These are phyloP conservation scores for Panaeolus cyanescens DNA, from an alignment of 768 basidiomycete genomes.

Conservation along the genomic window DNA sequence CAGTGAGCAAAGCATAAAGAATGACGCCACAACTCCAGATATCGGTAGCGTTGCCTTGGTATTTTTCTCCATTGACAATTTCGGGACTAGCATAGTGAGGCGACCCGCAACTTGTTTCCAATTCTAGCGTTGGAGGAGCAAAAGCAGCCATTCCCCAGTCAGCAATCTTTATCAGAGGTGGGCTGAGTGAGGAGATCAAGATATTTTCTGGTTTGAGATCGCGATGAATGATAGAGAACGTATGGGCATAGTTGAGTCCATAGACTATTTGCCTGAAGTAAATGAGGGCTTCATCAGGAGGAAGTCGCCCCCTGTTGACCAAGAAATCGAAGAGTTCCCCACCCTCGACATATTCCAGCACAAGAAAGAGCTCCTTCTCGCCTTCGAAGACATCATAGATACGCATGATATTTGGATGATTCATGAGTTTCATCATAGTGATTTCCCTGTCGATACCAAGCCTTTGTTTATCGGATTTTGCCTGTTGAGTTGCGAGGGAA, in stretches of 20 bases:
- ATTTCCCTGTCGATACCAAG: constrained; percentile 93
- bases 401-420: constrained; percentile 94
- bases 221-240: constrained; percentile 96
- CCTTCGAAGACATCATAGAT: constrained; percentile 97
- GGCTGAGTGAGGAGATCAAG: constrained; percentile 79
- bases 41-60: constrained; percentile 88
- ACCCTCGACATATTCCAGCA: constrained; percentile 94
- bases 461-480: constrained; percentile 78
- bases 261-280: constrained; percentile 97
- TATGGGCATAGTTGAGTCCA: constrained; percentile 95
- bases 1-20: constrained; percentile 86
- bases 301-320: constrained; percentile 83
- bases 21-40: constrained; percentile 98
- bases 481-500: constrained; percentile 64
- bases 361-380: constrained; percentile 86
- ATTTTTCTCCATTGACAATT: constrained; percentile 89
- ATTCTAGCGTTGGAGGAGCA: constrained; percentile 78
- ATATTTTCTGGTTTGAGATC: constrained; percentile 99
- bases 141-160: constrained; percentile 99
- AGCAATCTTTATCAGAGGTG: constrained; percentile 90
- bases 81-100: constrained; percentile 98
- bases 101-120: constrained; percentile 94
- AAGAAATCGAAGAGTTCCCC: constrained; percentile 97
- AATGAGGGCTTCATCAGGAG: constrained; percentile 78
- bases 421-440: constrained; percentile 99